These are phyloP conservation scores for Dichomitus squalens DNA, from an alignment of 1,284 basidiomycete species.

Conservation along the genomic window DNA sequence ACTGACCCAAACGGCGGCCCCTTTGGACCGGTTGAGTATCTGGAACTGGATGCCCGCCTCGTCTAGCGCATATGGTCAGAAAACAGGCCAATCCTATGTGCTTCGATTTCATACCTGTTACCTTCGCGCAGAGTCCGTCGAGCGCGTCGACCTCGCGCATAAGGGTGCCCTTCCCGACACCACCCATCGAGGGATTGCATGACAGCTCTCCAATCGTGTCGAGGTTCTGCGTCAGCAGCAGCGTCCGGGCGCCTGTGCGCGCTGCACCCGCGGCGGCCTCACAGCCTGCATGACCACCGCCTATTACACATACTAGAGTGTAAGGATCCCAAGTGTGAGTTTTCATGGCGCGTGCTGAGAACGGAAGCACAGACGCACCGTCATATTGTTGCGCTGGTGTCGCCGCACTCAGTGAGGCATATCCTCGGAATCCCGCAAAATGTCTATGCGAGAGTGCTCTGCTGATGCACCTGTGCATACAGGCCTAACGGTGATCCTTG, in stretches of 20 bases:
- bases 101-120: constrained; percentile 56
- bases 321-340: too few relatives aligned
- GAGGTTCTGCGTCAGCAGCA: constrained; percentile 80
- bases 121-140: constrained; percentile 77
- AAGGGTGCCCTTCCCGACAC: constrained; percentile 88
- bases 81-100: not conserved
- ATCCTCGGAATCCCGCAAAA: not conserved
- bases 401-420: constrained; percentile 16
- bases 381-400: constrained; percentile 26
- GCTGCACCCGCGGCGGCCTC: constrained; percentile 89
- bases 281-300: constrained; percentile 91
- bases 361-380: constrained; percentile 20
- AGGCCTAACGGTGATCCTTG: not conserved
- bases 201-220: constrained; percentile 87
- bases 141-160: constrained; percentile 89
- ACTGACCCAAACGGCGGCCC: constrained; percentile 84
- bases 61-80: constrained; percentile 46
- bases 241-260: constrained; percentile 76
- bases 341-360: too few relatives aligned
- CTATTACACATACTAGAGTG: constrained; percentile 76
- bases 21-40: constrained; percentile 84
- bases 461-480: constrained; percentile 15
- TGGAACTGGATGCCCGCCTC: constrained; percentile 88
- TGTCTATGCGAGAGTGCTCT: not conserved
- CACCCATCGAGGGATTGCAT: constrained; percentile 88